A percentile compares a stretch with the other conserved stretches of the same genome.
These are phyloP conservation scores for Uronychia binucleata DNA, from an alignment of 73 alveolate genomes.

Conservation along the genomic window DNA sequence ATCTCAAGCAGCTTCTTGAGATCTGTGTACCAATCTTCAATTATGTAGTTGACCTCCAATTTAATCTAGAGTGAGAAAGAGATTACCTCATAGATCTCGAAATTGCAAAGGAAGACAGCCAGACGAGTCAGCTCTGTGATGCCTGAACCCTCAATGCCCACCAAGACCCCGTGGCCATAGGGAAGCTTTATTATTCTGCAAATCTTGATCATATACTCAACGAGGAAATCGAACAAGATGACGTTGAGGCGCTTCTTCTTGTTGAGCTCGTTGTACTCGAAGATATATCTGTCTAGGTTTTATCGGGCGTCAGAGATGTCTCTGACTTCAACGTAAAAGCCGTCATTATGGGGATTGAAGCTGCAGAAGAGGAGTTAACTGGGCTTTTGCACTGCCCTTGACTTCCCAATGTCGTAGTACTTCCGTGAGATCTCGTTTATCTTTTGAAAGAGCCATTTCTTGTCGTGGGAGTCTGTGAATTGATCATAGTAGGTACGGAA, in stretches of 20 bases:
- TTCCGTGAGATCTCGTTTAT: slow-evolving; percentile 29
- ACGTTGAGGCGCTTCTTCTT: slow-evolving; percentile 48
- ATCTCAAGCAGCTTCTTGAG: slow-evolving; percentile 52
- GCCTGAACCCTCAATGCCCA: slow-evolving; percentile 83
- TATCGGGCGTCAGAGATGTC: slow-evolving; percentile 17
- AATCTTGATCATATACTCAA: slow-evolving; percentile 67
- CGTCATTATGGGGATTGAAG: slow-evolving; percentile 34
- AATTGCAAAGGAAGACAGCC: slow-evolving; percentile 53
- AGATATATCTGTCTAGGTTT: slow-evolving; percentile 10
- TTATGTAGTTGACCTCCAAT: slow-evolving; percentile 31
- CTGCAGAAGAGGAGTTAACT: slow-evolving; percentile 36
- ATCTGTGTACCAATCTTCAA: slow-evolving; percentile 63
- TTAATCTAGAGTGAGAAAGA: background rate
- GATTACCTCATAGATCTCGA: slow-evolving; percentile 32
- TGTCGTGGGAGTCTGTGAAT: slow-evolving; percentile 72
- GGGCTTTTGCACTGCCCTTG: slow-evolving; percentile 17
- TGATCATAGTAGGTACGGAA: slow-evolving; percentile 85
- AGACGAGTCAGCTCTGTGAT: slow-evolving; percentile 56
- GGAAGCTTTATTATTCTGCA: slow-evolving; percentile 66
- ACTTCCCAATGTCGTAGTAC: slow-evolving; percentile 20
- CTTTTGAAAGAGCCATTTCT: slow-evolving; percentile 23
- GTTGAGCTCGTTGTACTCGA: slow-evolving; percentile 65
- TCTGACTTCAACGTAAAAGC: slow-evolving; percentile 27
- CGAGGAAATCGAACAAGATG: slow-evolving; percentile 73
- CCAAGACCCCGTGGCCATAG: slow-evolving; percentile 68